Percentiles rank a stretch among this genome's conserved stretches.
Conservation (phyloP, 495 filamentous ascomycete genomes). For the Amorphotheca resinae region DNA sequence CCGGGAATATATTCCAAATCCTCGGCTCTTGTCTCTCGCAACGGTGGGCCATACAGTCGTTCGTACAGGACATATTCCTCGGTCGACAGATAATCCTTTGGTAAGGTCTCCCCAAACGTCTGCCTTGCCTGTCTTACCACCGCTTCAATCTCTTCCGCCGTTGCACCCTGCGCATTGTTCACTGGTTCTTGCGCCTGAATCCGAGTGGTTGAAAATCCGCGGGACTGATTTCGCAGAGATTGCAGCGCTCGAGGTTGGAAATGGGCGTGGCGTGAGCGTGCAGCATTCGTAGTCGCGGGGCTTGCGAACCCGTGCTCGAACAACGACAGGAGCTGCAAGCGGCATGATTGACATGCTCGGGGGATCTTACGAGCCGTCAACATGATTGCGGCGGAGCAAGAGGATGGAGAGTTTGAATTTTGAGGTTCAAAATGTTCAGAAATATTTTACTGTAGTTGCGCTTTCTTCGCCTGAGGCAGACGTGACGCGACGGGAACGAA, state of each 20-base stretch:
- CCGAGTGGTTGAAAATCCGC: slow-evolving; percentile 28
- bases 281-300: slow-evolving; percentile 7
- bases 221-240: slow-evolving; percentile 13
- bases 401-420: not conserved
- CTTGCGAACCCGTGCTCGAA: slow-evolving; percentile 28
- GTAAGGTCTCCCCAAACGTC: slow-evolving; percentile 65
- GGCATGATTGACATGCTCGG: slow-evolving; percentile 36
- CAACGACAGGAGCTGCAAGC: slow-evolving; percentile 32
- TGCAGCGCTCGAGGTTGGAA: slow-evolving; percentile 15
- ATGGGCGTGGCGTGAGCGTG: slow-evolving; percentile 8
- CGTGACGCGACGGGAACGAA: no score
- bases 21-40: slow-evolving; percentile 39
- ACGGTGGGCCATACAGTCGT: slow-evolving; percentile 63
- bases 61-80: slow-evolving; percentile 67
- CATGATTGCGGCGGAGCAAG: slow-evolving; percentile 21
- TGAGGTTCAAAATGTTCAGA: no score
- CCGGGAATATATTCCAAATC: slow-evolving; percentile 41
- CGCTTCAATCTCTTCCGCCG: slow-evolving; percentile 35
- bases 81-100: slow-evolving; percentile 54
- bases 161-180: not conserved
- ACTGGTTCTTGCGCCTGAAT: not conserved
- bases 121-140: slow-evolving; percentile 58
- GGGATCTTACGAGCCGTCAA: slow-evolving; percentile 33
- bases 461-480: no score
- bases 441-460: no score